Percentiles rank a stretch among this genome's conserved stretches.
These are phyloP conservation scores for Annulohypoxylon truncatum DNA, from an alignment of 2,329 filamentous ascomycete genomes.

Conservation along the genomic window DNA sequence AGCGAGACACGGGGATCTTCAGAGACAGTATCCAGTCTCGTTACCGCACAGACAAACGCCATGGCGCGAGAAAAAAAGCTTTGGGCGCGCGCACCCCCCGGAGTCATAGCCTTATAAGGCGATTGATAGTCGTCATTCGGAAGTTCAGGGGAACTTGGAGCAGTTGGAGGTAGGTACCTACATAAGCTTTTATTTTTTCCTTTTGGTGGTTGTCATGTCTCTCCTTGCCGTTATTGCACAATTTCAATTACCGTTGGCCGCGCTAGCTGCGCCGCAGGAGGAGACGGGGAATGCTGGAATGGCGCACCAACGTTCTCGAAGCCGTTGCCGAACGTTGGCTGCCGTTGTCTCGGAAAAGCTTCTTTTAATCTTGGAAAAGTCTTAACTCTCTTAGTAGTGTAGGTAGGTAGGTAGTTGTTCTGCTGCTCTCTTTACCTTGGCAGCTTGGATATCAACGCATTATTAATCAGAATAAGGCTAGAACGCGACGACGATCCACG, in stretches of 20 bases:
- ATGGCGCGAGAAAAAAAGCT: neutral
- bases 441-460: neutral
- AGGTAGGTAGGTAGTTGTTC: too few species aligned
- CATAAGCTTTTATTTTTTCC: neutral
- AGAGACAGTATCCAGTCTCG: neutral
- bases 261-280: neutral
- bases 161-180: neutral
- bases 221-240: slow-evolving; percentile 3
- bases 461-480: neutral
- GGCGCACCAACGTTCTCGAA: slow-evolving; percentile 11
- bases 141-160: neutral
- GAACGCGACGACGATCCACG: neutral
- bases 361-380: neutral
- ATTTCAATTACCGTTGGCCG: neutral
- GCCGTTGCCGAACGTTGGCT: neutral
- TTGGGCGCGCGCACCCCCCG: neutral
- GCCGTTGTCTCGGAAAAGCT: neutral
- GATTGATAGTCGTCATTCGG: slow-evolving; percentile 21
- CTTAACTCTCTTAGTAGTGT: neutral
- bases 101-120: slow-evolving; percentile 10
- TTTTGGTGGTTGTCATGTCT: neutral
- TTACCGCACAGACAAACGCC: neutral
- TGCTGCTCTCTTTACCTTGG: neutral
- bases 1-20: neutral
- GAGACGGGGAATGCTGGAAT: neutral